Evolutionary conservation across 75 land plant species (phyloP).

Genomic region (Sequoia sempervirens): DNA sequence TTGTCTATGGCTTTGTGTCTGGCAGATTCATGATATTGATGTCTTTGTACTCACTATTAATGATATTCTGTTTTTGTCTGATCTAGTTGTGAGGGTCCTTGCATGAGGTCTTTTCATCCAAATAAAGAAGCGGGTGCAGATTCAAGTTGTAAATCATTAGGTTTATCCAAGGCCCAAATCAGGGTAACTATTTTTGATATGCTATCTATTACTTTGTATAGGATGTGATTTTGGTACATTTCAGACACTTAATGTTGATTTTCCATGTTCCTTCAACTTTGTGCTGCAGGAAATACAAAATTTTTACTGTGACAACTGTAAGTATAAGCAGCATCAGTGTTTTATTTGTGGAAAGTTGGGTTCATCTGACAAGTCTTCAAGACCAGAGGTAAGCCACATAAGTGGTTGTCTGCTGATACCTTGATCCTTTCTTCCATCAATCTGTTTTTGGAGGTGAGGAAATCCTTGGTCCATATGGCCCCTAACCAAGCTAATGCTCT

Average conservation of each 20-base stretch:
- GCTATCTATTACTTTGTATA: not conserved
- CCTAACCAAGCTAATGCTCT: not conserved
- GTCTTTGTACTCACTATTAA: not conserved
- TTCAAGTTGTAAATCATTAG: slow-evolving; percentile 48
- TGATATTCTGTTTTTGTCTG: not conserved
- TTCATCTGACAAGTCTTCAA: slow-evolving; percentile 53
- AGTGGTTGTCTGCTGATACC: not conserved
- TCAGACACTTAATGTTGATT: not conserved
- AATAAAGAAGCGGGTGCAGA: slow-evolving; percentile 51
- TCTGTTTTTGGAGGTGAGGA: not conserved
- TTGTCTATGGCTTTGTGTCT: not conserved
- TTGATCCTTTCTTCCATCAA: not conserved
- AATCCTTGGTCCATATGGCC: not conserved
- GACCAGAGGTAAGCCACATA: slow-evolving; percentile 40
- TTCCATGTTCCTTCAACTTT: slow-evolving; percentile 1
- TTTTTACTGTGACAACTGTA: slow-evolving; percentile 67
- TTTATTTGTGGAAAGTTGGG: slow-evolving; percentile 74
- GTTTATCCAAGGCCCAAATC: slow-evolving; percentile 45
- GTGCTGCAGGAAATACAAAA: slow-evolving; percentile 35
- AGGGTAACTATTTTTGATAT: slow-evolving; percentile 26
- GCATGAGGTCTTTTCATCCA: slow-evolving; percentile 89
- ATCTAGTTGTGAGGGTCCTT: slow-evolving; percentile 82
- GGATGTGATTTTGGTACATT: not conserved
- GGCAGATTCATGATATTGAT: not conserved
- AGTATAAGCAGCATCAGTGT: slow-evolving; percentile 68